These are phyloP conservation scores for Scutellaria galericulata DNA, from an alignment of 257 asterid species.

Conservation along the genomic window DNA sequence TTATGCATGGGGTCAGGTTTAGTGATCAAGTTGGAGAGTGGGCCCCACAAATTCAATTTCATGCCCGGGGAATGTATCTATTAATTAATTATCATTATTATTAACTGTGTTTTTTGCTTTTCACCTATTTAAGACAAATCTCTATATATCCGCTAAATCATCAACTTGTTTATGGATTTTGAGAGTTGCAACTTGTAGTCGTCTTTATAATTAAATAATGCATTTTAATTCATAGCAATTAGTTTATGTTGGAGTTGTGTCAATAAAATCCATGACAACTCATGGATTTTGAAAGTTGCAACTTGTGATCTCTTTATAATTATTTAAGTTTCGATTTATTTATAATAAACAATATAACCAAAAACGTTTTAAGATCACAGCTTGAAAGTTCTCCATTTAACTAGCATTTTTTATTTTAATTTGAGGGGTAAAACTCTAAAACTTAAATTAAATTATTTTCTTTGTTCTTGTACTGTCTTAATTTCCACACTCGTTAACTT, in stretches of 20 bases:
- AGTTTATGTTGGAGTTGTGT: not conserved
- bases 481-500: too few relatives aligned
- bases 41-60: constrained; percentile 26
- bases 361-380: too few relatives aligned
- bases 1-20: constrained; percentile 18
- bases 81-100: not conserved
- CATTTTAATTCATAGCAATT: not conserved
- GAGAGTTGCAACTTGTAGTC: not conserved
- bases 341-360: too few relatives aligned
- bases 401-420: too few relatives aligned
- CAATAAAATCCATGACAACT: too few relatives aligned
- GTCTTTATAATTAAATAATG: not conserved
- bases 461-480: too few relatives aligned
- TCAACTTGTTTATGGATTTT: not conserved
- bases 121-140: not conserved
- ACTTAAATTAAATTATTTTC: too few relatives aligned
- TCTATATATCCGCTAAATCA: not conserved
- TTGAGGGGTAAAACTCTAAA: too few relatives aligned
- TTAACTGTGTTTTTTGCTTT: constrained; percentile 13
- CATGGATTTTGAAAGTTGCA: too few relatives aligned
- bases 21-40: constrained; percentile 6
- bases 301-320: too few relatives aligned
- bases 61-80: constrained; percentile 20
- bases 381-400: too few relatives aligned
- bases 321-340: too few relatives aligned